phyloP scores from a whole-genome alignment of 768 basidiomycete genomes.

The Auricularia sp. region DNA sequence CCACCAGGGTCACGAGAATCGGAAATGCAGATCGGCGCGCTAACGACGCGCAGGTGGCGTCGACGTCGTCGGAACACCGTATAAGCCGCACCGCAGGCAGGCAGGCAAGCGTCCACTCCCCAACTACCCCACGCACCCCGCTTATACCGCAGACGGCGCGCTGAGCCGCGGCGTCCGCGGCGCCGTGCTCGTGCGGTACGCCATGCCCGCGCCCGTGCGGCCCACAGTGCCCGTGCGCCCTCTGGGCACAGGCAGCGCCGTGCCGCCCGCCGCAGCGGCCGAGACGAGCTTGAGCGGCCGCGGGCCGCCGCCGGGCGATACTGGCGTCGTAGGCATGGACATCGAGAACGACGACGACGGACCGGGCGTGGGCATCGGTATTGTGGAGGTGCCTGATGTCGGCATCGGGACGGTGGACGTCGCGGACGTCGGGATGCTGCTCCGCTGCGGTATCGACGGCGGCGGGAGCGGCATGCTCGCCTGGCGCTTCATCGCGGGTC shows the following conservation, averaged over 20 bases:
- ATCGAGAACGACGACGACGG: not conserved
- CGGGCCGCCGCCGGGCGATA: not conserved
- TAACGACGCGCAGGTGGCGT: too few species aligned
- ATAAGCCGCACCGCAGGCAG: too few species aligned
- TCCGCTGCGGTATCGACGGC: conserved; percentile 15
- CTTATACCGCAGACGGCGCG: too few species aligned
- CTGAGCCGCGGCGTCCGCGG: too few species aligned
- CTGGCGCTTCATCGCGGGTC: conserved; percentile 4
- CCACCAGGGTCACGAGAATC: too few species aligned
- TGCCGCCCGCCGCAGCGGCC: not conserved
- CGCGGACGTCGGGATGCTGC: not conserved
- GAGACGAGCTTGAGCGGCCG: not conserved
- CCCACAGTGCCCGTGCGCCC: not conserved
- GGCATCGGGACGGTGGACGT: not conserved
- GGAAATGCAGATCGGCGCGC: too few species aligned
- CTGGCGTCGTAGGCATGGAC: not conserved
- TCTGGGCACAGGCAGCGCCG: not conserved
- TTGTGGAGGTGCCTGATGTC: not conserved
- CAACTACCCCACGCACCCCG: too few species aligned
- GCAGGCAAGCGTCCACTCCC: too few species aligned
- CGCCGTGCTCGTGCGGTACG: not conserved
- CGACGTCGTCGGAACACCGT: too few species aligned
- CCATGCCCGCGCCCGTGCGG: not conserved
- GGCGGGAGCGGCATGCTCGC: conserved; percentile 40
- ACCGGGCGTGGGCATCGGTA: not conserved